phyloP scores from a whole-genome alignment of 176 grass and related monocot genomes.

The Juncus inflexus region DNA sequence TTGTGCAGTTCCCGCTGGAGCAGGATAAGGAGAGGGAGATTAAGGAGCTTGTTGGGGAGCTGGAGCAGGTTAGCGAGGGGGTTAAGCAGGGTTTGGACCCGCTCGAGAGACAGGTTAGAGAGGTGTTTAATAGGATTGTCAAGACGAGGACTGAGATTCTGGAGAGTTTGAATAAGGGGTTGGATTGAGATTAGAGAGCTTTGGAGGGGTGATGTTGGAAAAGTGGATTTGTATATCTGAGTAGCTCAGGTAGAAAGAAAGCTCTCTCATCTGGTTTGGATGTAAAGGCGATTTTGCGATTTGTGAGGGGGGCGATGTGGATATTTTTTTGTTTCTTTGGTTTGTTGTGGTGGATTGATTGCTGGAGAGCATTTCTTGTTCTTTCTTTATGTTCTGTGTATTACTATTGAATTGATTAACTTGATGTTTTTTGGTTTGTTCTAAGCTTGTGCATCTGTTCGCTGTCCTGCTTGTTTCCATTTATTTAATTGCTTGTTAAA shows the following conservation, averaged over 20 bases:
- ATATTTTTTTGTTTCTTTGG: too few relatives aligned
- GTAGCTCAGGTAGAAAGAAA: too few relatives aligned
- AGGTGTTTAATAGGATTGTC: constrained; percentile 77
- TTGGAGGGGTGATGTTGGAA: too few relatives aligned
- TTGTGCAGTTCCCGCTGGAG: constrained; percentile 50
- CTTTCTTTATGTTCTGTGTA: neutral
- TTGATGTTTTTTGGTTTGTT: constrained; percentile 8
- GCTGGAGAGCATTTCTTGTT: constrained; percentile 26
- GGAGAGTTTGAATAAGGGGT: constrained; percentile 53
- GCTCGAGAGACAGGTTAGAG: constrained; percentile 73
- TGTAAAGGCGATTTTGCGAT: too few relatives aligned
- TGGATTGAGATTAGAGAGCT: constrained; percentile 32
- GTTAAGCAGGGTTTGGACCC: constrained; percentile 74
- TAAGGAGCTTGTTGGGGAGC: constrained; percentile 42
- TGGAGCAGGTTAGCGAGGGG: constrained; percentile 46
- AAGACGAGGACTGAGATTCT: constrained; percentile 73
- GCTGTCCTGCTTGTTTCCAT: constrained; percentile 21
- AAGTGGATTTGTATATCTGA: too few relatives aligned
- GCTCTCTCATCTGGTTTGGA: too few relatives aligned
- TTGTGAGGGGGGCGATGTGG: too few relatives aligned
- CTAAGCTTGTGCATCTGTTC: constrained; percentile 21
- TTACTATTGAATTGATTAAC: constrained; percentile 4
- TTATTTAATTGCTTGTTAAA: constrained; percentile 47
- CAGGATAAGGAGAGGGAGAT: constrained; percentile 53
- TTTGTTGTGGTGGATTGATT: neutral